Conservation (phyloP, 371 early-diverging fungal genomes). For the Furculomyces boomerangus region DNA sequence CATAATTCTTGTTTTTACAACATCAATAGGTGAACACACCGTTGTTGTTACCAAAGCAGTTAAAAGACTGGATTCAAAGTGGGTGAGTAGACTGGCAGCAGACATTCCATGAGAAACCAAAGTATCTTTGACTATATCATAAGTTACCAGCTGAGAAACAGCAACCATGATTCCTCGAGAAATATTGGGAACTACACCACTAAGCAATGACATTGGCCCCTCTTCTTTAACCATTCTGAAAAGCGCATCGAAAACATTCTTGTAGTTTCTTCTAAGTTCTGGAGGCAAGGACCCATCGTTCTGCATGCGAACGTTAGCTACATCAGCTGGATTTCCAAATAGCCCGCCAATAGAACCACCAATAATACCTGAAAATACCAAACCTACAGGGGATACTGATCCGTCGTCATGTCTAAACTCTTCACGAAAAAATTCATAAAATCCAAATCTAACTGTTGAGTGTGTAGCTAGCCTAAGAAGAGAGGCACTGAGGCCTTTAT, state of each 20-base stretch:
- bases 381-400: slow-evolving; percentile 29
- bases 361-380: slow-evolving; percentile 37
- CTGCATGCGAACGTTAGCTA: slow-evolving; percentile 69
- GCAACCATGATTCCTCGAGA: slow-evolving; percentile 63
- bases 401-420: slow-evolving; percentile 28
- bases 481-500: slow-evolving; percentile 51
- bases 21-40: slow-evolving; percentile 68
- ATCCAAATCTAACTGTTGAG: slow-evolving; percentile 59
- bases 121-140: slow-evolving; percentile 48
- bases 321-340: slow-evolving; percentile 68
- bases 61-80: slow-evolving; percentile 53
- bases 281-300: slow-evolving; percentile 56
- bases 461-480: slow-evolving; percentile 60
- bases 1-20: slow-evolving; percentile 82
- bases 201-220: slow-evolving; percentile 38
- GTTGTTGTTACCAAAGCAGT: slow-evolving; percentile 83
- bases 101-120: slow-evolving; percentile 36
- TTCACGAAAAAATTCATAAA: slow-evolving; percentile 46
- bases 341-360: slow-evolving; percentile 65
- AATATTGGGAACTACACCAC: slow-evolving; percentile 55
- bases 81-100: slow-evolving; percentile 40
- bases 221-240: slow-evolving; percentile 43
- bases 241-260: slow-evolving; percentile 56
- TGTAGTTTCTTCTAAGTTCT: slow-evolving; percentile 46
- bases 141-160: slow-evolving; percentile 49